phyloP scores from a whole-genome alignment of 1,284 basidiomycete genomes.

The Moniliella sp. region DNA sequence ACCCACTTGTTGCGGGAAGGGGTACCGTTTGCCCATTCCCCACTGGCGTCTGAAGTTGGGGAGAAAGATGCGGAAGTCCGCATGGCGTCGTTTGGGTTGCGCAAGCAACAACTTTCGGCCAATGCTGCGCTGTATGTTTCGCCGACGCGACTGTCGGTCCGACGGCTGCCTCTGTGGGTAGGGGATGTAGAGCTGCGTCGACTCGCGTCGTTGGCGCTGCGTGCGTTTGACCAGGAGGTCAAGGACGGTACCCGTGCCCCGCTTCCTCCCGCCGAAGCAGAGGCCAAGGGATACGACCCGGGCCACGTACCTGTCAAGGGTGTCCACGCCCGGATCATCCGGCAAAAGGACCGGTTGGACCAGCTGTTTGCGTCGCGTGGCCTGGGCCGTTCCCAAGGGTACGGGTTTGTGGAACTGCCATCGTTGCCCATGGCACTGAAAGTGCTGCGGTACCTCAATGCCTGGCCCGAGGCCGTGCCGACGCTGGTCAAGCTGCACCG shows the following conservation, averaged over 20 bases:
- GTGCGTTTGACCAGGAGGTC: constrained; percentile 60
- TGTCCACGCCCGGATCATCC: constrained; percentile 67
- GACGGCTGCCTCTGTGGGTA: constrained; percentile 71
- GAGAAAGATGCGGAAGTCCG: constrained; percentile 17
- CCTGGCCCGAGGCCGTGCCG: constrained; percentile 40
- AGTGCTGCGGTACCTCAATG: constrained; percentile 80
- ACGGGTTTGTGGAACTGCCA: constrained; percentile 81
- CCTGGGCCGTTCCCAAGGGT: constrained; percentile 63
- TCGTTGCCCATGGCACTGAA: constrained; percentile 70
- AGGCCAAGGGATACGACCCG: constrained; percentile 29
- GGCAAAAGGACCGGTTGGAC: constrained; percentile 66
- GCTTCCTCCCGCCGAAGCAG: constrained; percentile 29
- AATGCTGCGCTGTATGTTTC: constrained; percentile 87
- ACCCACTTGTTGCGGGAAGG: constrained; percentile 83
- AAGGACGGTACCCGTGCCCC: no score
- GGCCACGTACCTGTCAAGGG: constrained; percentile 43
- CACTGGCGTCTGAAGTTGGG: no score
- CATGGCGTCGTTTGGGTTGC: constrained; percentile 16
- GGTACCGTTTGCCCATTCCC: constrained; percentile 23
- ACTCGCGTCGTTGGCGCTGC: constrained; percentile 58
- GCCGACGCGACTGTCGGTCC: constrained; percentile 72
- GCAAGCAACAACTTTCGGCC: constrained; percentile 39
- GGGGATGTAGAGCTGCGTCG: constrained; percentile 73
- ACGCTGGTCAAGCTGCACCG: constrained; percentile 18
- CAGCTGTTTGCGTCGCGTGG: constrained; percentile 58